Evolutionary conservation across 306 rosid genomes (phyloP).

Genomic region (Gastrolobium villosum): DNA sequence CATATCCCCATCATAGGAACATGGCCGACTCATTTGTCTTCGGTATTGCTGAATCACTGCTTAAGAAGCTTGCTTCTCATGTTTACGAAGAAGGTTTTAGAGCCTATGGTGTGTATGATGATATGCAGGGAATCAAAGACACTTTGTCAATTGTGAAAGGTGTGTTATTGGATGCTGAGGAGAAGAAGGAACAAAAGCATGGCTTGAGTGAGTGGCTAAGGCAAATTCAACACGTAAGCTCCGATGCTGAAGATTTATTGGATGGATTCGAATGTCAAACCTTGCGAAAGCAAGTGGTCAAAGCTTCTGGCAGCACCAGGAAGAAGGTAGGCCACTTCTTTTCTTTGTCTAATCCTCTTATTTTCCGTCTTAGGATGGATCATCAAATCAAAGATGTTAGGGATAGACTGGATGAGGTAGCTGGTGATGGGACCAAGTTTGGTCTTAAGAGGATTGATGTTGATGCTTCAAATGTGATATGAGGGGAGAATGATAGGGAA

Average conservation of each 20-base stretch:
- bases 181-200: conserved; percentile 36
- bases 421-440: conserved; percentile 24
- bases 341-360: conserved; percentile 13
- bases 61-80: conserved; percentile 26
- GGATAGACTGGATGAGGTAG: conserved; percentile 32
- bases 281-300: not conserved
- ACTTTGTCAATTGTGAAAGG: conserved; percentile 33
- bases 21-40: conserved; percentile 37
- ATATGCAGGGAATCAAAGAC: not conserved
- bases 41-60: not conserved
- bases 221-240: conserved; percentile 18
- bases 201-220: conserved; percentile 34
- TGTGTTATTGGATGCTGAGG: conserved; percentile 38
- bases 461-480: conserved; percentile 14
- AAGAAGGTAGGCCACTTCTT: conserved; percentile 28
- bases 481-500: conserved; percentile 34
- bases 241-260: conserved; percentile 15
- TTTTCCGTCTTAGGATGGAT: conserved; percentile 26
- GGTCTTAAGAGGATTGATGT: not conserved
- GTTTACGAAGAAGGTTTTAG: conserved; percentile 30
- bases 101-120: conserved; percentile 18
- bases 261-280: conserved; percentile 20
- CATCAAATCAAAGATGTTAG: not conserved
- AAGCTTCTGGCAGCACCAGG: not conserved
- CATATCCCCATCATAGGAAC: too few relatives aligned